phyloP scores from a whole-genome alignment of 164 flowering plant species.

The Buxus sempervirens region DNA sequence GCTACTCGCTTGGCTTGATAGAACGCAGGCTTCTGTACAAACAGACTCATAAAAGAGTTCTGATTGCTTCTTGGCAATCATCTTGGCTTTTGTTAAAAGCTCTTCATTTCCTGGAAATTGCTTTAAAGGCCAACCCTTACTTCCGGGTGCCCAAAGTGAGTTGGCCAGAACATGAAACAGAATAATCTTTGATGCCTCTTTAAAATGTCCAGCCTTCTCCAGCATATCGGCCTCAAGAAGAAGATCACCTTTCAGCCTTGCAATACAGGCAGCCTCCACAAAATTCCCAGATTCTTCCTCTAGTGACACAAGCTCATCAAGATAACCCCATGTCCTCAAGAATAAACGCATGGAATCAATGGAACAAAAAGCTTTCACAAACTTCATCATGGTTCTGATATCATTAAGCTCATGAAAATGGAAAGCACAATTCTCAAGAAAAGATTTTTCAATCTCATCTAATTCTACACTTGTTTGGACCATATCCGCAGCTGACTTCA shows the following conservation, averaged over 20 bases:
- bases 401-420: constrained; percentile 40
- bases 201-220: constrained; percentile 44
- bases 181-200: constrained; percentile 37
- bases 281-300: constrained; percentile 54
- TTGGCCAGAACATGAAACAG: constrained; percentile 35
- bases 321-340: constrained; percentile 23
- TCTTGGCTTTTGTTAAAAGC: constrained; percentile 38
- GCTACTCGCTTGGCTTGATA: constrained; percentile 27
- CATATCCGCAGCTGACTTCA: constrained; percentile 9
- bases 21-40: constrained; percentile 28
- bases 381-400: constrained; percentile 28
- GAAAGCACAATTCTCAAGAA: constrained; percentile 43
- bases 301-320: constrained; percentile 46
- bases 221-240: constrained; percentile 50
- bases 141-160: constrained; percentile 46
- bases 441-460: constrained; percentile 31
- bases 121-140: constrained; percentile 62
- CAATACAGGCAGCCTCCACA: constrained; percentile 49
- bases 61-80: constrained; percentile 28
- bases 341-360: constrained; percentile 22
- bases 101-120: constrained; percentile 35
- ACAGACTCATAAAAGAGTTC: constrained; percentile 26
- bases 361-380: constrained; percentile 23
- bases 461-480: constrained; percentile 16
- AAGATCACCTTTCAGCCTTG: constrained; percentile 39